Evolutionary conservation across 2,329 filamentous ascomycete genomes (phyloP).

Genomic region (Cladobotryum mycophilum): DNA sequence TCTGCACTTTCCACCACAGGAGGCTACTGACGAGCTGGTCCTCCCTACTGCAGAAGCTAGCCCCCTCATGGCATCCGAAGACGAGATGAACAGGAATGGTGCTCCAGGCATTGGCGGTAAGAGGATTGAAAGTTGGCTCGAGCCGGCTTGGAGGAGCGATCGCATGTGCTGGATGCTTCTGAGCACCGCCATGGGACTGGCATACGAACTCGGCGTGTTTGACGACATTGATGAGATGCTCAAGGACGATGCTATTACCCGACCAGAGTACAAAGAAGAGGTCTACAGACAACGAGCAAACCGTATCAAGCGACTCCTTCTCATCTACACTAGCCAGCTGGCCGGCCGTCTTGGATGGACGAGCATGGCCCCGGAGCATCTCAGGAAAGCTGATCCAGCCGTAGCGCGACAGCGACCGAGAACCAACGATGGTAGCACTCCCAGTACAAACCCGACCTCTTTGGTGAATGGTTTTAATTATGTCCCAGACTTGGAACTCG

Average conservation of each 20-base stretch:
- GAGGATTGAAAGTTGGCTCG: constrained; percentile 90
- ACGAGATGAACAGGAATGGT: constrained; percentile 25
- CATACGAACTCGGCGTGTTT: constrained; percentile 92
- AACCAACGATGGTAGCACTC: constrained; percentile 53
- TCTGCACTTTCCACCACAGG: constrained; percentile 84
- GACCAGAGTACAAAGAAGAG: constrained; percentile 66
- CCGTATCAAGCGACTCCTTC: constrained; percentile 76
- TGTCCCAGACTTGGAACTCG: constrained; percentile 59
- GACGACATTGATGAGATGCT: constrained; percentile 75
- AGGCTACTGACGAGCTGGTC: constrained; percentile 64
- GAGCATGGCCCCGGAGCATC: constrained; percentile 76
- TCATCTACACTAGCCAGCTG: constrained; percentile 91
- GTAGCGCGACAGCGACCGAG: constrained; percentile 43
- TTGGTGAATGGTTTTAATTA: constrained; percentile 57
- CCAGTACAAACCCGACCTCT: constrained; percentile 52
- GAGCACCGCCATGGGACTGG: constrained; percentile 81
- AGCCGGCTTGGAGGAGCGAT: constrained; percentile 90
- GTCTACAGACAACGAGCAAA: constrained; percentile 69
- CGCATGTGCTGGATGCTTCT: constrained; percentile 98
- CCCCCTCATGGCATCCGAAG: constrained; percentile 33
- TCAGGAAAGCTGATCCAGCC: constrained; percentile 53
- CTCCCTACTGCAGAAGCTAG: constrained; percentile 52
- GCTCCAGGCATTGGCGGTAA: constrained; percentile 66
- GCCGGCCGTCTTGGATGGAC: constrained; percentile 88
- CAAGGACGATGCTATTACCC: constrained; percentile 51